Evolutionary conservation across 2,329 filamentous ascomycete genomes (phyloP).

Genomic region (Aspergillus terreus): DNA sequence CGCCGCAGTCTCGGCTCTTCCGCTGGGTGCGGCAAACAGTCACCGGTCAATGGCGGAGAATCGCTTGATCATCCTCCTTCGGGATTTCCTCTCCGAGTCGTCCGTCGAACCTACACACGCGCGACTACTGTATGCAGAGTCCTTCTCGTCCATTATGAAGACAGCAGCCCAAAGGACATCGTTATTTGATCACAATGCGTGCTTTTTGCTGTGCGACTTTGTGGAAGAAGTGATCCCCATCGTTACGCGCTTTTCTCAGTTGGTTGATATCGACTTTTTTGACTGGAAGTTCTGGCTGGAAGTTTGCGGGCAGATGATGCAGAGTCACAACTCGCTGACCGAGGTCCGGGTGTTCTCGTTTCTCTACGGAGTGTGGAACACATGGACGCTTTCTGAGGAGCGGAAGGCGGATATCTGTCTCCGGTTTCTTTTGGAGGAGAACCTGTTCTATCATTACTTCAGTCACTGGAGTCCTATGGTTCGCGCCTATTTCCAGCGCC

Average conservation of each 20-base stretch:
- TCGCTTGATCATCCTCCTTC: slow-evolving; percentile 73
- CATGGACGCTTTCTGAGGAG: slow-evolving; percentile 60
- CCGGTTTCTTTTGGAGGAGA: slow-evolving; percentile 70
- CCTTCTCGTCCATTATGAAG: slow-evolving; percentile 70
- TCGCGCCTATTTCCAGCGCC: slow-evolving; percentile 83
- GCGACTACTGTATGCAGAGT: slow-evolving; percentile 69
- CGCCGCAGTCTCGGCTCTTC: slow-evolving; percentile 60
- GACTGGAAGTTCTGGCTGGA: slow-evolving; percentile 79
- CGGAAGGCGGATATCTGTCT: slow-evolving; percentile 69
- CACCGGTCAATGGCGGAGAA: slow-evolving; percentile 85
- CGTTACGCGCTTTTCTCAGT: slow-evolving; percentile 57
- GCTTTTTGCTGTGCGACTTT: slow-evolving; percentile 88
- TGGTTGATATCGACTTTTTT: slow-evolving; percentile 39
- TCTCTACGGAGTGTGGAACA: slow-evolving; percentile 75
- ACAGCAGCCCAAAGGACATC: slow-evolving; percentile 72
- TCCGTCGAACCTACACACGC: slow-evolving; percentile 52
- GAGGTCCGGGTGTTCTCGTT: slow-evolving; percentile 82
- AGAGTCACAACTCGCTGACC: slow-evolving; percentile 83
- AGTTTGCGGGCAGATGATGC: slow-evolving; percentile 73
- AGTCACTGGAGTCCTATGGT: slow-evolving; percentile 97
- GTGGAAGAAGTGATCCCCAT: slow-evolving; percentile 75
- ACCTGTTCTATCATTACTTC: slow-evolving; percentile 76
- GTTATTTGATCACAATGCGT: slow-evolving; percentile 75
- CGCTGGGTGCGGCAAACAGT: slow-evolving; percentile 65
- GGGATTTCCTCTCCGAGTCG: slow-evolving; percentile 69